Percentiles rank a stretch among this genome's conserved stretches.
These are phyloP conservation scores for Trametes versicolor DNA, from an alignment of 1,284 basidiomycete genomes.

Conservation along the genomic window DNA sequence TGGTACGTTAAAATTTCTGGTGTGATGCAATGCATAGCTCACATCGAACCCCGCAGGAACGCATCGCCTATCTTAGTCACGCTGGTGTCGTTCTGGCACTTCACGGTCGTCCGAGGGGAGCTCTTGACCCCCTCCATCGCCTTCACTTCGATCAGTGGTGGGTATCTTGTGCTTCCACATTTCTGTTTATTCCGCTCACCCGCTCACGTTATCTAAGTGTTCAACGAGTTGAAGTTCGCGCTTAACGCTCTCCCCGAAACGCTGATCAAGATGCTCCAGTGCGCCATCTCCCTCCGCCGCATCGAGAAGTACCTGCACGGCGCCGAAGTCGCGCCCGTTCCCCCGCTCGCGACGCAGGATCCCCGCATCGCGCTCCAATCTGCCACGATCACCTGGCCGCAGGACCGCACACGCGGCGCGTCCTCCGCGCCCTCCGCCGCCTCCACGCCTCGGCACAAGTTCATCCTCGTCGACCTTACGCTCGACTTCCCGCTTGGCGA, in stretches of 20 bases:
- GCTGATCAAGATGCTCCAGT: slow-evolving; percentile 87
- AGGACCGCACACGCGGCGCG: slow-evolving; percentile 61
- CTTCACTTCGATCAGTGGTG: slow-evolving; percentile 76
- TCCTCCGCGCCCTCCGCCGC: slow-evolving; percentile 66
- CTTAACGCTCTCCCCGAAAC: slow-evolving; percentile 91
- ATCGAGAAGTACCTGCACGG: slow-evolving; percentile 90
- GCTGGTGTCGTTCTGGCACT: slow-evolving; percentile 87
- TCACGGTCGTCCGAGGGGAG: slow-evolving; percentile 73
- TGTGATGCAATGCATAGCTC: no score
- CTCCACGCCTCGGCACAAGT: slow-evolving; percentile 80
- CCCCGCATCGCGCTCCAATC: slow-evolving; percentile 78
- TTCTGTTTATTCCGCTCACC: not conserved
- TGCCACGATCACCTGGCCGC: slow-evolving; percentile 92
- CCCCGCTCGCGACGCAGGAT: slow-evolving; percentile 63
- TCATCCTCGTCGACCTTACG: slow-evolving; percentile 83
- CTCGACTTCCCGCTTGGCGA: slow-evolving; percentile 83
- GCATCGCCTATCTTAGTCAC: slow-evolving; percentile 81
- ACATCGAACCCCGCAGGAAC: slow-evolving; percentile 56
- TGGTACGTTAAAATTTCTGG: slow-evolving; percentile 57
- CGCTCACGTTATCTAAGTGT: slow-evolving; percentile 56
- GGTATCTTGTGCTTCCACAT: not conserved
- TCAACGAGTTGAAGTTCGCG: slow-evolving; percentile 87
- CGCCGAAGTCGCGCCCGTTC: slow-evolving; percentile 72
- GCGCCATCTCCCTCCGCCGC: slow-evolving; percentile 86
- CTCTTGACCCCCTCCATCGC: slow-evolving; percentile 85